Base-by-base conservation (phyloP, 305 asterid species). In the Rubia balearica region DNA sequence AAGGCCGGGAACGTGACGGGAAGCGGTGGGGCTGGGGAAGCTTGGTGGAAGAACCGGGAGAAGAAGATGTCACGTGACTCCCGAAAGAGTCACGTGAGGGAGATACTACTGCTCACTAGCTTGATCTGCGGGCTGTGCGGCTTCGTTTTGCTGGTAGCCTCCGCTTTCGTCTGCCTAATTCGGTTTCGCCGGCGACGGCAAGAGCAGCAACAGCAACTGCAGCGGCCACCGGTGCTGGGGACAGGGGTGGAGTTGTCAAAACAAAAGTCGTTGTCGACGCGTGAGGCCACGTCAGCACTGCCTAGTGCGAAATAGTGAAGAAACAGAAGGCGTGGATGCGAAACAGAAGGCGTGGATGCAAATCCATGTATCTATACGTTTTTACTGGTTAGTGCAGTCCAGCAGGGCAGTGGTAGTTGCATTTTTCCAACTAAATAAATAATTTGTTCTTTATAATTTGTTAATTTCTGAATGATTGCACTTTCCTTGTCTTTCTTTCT, bases 41-140 rank as follows among this genome's bases (percentile, higher is more conserved):
- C 71, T 2, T 80, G 81, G 83, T 79, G 85, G 85, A 71, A 43
- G 0, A 41, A 67, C 12, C 63, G 67, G 8, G 71, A 60, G 48
- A 68, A 40, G 42, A 76, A 70, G 36, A 67, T 62, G 63, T 4
- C 81, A 1, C 76, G 46, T 27, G 76, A 68, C 2, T 27, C 11
- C 0, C 49, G 8, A 0, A 73, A 43, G 61, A 60, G 36, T 71
- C 78, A 65, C 45, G 78, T 74, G 65, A 76, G 75, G 66, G 14
- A 30, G 46, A 24, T 64, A 0, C 17, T 79, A 13, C 30, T 82
- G 63, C 17, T 79, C 36, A 61, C 81, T 19, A 82, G 85, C 78
- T 66, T 79, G 75, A 71, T 74, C 53, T 82, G 85, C 67, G 85
- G 85, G 8, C 36, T 77, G 6, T 45, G 13, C 61, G 85, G 85